These are phyloP conservation scores for Penicillium psychrofluorescens DNA, from an alignment of 495 filamentous ascomycete species.

Conservation along the genomic window DNA sequence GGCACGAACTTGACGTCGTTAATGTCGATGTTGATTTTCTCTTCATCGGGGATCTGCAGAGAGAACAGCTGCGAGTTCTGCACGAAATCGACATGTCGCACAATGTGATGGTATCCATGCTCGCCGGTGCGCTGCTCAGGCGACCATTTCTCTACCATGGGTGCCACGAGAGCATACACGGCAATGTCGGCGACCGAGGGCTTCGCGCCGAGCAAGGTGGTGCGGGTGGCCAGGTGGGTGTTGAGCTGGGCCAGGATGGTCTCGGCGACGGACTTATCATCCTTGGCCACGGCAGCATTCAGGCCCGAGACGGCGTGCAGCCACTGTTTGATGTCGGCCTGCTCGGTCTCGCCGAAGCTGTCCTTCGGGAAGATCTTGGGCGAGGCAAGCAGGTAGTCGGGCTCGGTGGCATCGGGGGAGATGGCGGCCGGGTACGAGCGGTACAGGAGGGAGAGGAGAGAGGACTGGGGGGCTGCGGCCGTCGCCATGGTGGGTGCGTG, in stretches of 20 bases:
- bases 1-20: constrained; percentile 76
- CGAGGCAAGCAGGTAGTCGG: constrained; percentile 41
- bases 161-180: constrained; percentile 73
- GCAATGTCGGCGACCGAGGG: constrained; percentile 85
- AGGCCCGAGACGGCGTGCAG: constrained; percentile 65
- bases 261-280: constrained; percentile 44
- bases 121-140: constrained; percentile 86
- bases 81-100: constrained; percentile 88
- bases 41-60: constrained; percentile 58
- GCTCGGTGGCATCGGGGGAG: constrained; percentile 42
- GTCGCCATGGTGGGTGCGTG: constrained; percentile 41
- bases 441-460: constrained; percentile 47
- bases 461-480: constrained; percentile 42
- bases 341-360: constrained; percentile 67
- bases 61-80: constrained; percentile 80
- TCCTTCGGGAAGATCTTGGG: constrained; percentile 56
- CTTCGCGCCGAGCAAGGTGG: constrained; percentile 84
- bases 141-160: constrained; percentile 71
- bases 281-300: constrained; percentile 48
- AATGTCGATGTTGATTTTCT: constrained; percentile 75
- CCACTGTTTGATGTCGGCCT: constrained; percentile 84
- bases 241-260: constrained; percentile 67
- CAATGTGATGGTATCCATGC: constrained; percentile 82
- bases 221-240: constrained; percentile 76
- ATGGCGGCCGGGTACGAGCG: constrained; percentile 44